phyloP scores from a whole-genome alignment of 345 rosid genomes.

The Dimocarpus longan region DNA sequence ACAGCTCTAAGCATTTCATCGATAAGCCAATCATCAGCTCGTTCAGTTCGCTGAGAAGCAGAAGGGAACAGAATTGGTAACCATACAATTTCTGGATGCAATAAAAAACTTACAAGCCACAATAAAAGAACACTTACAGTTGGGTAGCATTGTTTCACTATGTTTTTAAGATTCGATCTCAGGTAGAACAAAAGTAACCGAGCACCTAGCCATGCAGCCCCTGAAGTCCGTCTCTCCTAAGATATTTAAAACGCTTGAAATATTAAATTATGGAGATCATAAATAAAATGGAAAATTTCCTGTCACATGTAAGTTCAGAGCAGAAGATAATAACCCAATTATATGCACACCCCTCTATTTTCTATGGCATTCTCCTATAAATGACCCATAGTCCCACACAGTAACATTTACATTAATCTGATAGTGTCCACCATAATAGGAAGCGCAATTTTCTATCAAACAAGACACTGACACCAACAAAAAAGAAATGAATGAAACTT shows the following conservation, averaged over 20 bases:
- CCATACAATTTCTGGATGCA: not conserved
- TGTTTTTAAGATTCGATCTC: slow-evolving; percentile 53
- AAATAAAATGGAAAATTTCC: not conserved
- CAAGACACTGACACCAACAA: not conserved
- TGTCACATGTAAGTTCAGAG: not conserved
- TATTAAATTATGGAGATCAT: not conserved
- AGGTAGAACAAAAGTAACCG: slow-evolving; percentile 61
- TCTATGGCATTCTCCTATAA: not conserved
- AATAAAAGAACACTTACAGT: slow-evolving; percentile 46
- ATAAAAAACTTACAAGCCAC: not conserved
- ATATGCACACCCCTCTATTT: not conserved
- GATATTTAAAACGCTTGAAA: not conserved
- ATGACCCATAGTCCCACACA: not conserved
- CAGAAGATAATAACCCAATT: not conserved
- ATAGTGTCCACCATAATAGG: not conserved
- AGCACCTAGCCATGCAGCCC: slow-evolving; percentile 65
- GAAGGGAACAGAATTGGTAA: slow-evolving; percentile 14
- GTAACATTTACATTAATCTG: not conserved
- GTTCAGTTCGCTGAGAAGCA: slow-evolving; percentile 57
- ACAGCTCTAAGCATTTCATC: slow-evolving; percentile 90
- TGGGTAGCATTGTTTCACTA: slow-evolving; percentile 76
- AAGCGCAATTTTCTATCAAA: not conserved
- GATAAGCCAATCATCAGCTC: slow-evolving; percentile 80
- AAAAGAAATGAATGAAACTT: too few species aligned
- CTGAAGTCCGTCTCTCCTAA: slow-evolving; percentile 71